Base-by-base conservation (phyloP, 106 monocot species). In the Phalaenopsis aphrodite region DNA sequence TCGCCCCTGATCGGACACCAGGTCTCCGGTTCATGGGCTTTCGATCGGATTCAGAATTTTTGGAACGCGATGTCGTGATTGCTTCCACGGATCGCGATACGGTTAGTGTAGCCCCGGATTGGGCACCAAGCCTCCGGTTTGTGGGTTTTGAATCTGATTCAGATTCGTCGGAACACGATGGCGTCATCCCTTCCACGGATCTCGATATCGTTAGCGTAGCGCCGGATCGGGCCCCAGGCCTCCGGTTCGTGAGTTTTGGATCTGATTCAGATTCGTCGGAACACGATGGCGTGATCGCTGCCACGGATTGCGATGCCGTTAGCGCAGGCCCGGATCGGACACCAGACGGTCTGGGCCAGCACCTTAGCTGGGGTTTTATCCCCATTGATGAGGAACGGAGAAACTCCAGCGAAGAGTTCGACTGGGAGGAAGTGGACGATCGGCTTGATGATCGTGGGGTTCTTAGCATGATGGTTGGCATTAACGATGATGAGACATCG, bases 351-450 rank as follows among this genome's bases (percentile, higher is more conserved):
- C 80, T 78, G 15, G 39, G 12, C 10, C 18, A 37, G 24, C 76
- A 41, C 6, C 77, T 80, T n/a, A 47, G 74, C 21, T 85, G 81
- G 85, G 81, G 81, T 14, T 78, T 58, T 41, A 37, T 85, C 19
- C 68, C 71, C 0, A 49, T 81, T 18, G 85, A 68, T 23, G 79
- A 79, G 48, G 85, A 19, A 3, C 23, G 36, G 73, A 45, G 75
- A 41, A 77, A 71, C 12, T 41, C 46, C 15, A 82, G 42, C 38
- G 85, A 83, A 5, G 92, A 89, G 4, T 78, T 83, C 72, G 86
- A 87, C 14, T 87, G 86, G 86, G 83, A 83, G 72, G 86, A 87
- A 56, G 80, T 87, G 14, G 83, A 80, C 37, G 79, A 64, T 11
- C 39, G 85, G 3, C 42, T 57, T 56, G 80, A 72, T 30, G 78